phyloP scores from a whole-genome alignment of 306 rosid genomes.

The Cucurbita argyrosperma region DNA sequence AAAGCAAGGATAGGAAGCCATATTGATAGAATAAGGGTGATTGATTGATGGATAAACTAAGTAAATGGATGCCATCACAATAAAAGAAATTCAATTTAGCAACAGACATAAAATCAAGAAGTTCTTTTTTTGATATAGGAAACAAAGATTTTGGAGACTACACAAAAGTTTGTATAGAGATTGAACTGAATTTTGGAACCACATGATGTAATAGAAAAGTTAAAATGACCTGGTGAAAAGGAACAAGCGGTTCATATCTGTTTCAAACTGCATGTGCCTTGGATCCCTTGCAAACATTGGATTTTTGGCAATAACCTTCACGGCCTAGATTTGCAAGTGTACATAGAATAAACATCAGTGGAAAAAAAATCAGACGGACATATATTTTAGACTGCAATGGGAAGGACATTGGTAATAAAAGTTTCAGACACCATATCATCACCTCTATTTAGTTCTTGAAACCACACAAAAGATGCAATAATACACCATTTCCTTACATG shows the following conservation, averaged over 20 bases:
- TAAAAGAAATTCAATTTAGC: background rate
- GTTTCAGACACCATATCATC: no score
- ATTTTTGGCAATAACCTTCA: constrained; percentile 44
- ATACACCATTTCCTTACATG: no score
- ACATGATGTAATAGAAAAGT: background rate
- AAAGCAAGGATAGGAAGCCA: background rate
- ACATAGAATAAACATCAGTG: background rate
- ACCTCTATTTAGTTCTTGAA: no score
- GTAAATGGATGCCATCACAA: background rate
- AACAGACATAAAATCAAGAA: background rate
- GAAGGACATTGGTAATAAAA: no score
- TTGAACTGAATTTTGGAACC: background rate
- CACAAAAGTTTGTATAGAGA: background rate
- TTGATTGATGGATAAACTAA: background rate
- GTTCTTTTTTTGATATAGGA: background rate
- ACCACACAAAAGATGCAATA: no score
- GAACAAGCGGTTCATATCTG: constrained; percentile 73
- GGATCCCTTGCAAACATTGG: constrained; percentile 53
- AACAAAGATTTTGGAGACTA: background rate
- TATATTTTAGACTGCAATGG: no score
- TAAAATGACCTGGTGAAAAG: constrained; percentile 56
- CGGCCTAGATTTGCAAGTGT: constrained; percentile 32
- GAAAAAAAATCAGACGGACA: background rate
- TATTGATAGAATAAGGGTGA: background rate
- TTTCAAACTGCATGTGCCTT: constrained; percentile 60